A percentile compares a stretch with the other conserved stretches of the same genome.
These are phyloP conservation scores for Ustilago loliicola DNA, from an alignment of 1,284 basidiomycete genomes.

Conservation along the genomic window DNA sequence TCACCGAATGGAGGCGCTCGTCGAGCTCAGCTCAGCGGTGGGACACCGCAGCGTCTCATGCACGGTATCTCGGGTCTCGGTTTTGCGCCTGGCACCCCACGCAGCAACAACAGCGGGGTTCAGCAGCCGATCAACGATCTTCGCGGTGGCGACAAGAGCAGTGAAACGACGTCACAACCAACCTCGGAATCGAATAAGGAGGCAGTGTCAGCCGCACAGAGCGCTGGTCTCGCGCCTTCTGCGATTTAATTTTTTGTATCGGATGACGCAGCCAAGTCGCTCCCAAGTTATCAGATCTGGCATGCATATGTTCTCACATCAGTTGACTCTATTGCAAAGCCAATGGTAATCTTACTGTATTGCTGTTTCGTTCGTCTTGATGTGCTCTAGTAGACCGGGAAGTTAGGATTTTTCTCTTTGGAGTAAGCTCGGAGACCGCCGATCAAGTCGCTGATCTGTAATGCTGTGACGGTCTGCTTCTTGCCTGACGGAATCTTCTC, in stretches of 20 bases:
- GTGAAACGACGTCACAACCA: background rate
- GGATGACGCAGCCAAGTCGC: background rate
- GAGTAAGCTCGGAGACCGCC: slow-evolving; percentile 59
- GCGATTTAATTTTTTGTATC: slow-evolving; percentile 16
- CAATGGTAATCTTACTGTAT: slow-evolving; percentile 7
- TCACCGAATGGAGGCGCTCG: slow-evolving; percentile 27
- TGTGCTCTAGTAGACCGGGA: slow-evolving; percentile 53
- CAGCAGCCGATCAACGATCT: slow-evolving; percentile 12
- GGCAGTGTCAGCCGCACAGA: slow-evolving; percentile 27
- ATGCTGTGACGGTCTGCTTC: slow-evolving; percentile 89
- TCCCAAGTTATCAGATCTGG: background rate
- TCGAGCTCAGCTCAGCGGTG: slow-evolving; percentile 9
- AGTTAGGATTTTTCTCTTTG: slow-evolving; percentile 40
- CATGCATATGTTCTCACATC: background rate
- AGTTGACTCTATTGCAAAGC: background rate
- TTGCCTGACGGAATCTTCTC: slow-evolving; percentile 18
- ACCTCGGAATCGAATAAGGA: background rate
- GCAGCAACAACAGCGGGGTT: background rate
- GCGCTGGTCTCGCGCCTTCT: slow-evolving; percentile 35
- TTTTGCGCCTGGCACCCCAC: slow-evolving; percentile 21
- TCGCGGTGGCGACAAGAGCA: background rate
- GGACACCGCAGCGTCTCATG: slow-evolving; percentile 15
- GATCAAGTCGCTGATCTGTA: slow-evolving; percentile 47
- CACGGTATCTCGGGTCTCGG: slow-evolving; percentile 25
- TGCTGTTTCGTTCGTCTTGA: background rate